phyloP scores from a whole-genome alignment of 2,329 filamentous ascomycete genomes.

The Aureobasidium sp. region DNA sequence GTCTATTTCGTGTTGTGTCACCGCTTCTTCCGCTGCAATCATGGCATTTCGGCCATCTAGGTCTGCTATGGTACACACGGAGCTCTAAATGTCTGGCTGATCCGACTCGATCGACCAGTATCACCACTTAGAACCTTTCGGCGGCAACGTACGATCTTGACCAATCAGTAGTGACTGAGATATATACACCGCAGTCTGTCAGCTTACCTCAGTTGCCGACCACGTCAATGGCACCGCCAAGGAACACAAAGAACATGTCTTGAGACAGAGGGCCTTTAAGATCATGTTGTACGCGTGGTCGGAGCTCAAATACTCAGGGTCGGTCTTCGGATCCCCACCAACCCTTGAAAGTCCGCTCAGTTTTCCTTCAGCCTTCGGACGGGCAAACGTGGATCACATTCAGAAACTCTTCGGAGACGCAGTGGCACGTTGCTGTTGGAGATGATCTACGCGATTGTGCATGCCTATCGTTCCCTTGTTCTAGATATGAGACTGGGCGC shows the following conservation, averaged over 20 bases:
- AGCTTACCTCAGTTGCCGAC: background rate
- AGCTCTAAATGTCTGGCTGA: background rate
- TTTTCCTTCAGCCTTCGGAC: background rate
- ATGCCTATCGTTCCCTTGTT: background rate
- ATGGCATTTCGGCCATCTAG: background rate
- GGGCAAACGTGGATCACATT: background rate
- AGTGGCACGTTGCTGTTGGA: background rate
- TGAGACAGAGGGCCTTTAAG: background rate
- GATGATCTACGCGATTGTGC: background rate
- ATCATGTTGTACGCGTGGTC: constrained; percentile 7
- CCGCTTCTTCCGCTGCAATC: background rate
- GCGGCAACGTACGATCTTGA: background rate
- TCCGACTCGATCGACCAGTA: background rate
- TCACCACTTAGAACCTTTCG: background rate
- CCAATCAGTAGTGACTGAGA: background rate
- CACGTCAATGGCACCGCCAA: background rate
- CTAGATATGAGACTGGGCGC: constrained; percentile 4
- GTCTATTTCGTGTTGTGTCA: background rate
- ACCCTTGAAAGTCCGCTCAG: background rate
- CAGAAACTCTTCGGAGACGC: background rate
- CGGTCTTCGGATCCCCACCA: constrained; percentile 11
- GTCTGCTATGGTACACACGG: background rate
- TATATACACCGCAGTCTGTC: background rate
- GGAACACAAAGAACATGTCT: background rate
- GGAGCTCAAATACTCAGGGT: background rate